Conservation (phyloP, 345 rosid genomes). For the Arabidopsis arenosa region DNA sequence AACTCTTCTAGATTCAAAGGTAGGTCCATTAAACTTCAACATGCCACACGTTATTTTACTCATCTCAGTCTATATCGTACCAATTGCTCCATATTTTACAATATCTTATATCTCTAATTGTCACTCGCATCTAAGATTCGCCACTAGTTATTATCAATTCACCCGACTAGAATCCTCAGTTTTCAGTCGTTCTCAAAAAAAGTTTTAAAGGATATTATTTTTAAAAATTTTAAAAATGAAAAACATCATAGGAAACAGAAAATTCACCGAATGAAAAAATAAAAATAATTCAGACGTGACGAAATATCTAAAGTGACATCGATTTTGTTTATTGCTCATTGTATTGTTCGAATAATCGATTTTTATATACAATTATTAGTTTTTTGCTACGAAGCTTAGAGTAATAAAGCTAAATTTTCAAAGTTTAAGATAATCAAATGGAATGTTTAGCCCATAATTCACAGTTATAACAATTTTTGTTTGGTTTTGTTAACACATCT, state of each 20-base stretch:
- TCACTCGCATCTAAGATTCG: slow-evolving; percentile 23
- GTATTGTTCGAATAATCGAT: too few relatives aligned
- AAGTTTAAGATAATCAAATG: too few relatives aligned
- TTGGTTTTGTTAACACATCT: background rate
- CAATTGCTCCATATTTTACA: slow-evolving; percentile 3
- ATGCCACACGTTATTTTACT: slow-evolving; percentile 37
- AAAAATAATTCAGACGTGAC: too few relatives aligned
- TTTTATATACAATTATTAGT: too few relatives aligned
- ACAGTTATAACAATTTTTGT: too few relatives aligned
- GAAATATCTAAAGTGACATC: too few relatives aligned
- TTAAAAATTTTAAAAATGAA: too few relatives aligned
- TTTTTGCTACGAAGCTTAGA: too few relatives aligned
- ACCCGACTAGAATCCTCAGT: background rate
- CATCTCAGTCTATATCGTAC: slow-evolving; percentile 18
- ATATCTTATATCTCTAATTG: slow-evolving; percentile 3
- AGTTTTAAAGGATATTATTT: too few relatives aligned
- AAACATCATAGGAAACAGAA: background rate
- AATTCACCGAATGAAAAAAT: background rate
- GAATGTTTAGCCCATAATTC: too few relatives aligned
- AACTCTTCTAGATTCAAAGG: slow-evolving; percentile 34
- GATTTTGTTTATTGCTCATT: too few relatives aligned
- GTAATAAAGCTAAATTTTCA: too few relatives aligned
- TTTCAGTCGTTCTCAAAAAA: slow-evolving; percentile 18
- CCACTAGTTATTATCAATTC: slow-evolving; percentile 3
- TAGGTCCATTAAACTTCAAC: slow-evolving; percentile 34